Percentiles rank a stretch among this genome's conserved stretches.
Evolutionary conservation across 352 stramenopile species (phyloP).

Genomic region (Phytophthora crassamura): DNA sequence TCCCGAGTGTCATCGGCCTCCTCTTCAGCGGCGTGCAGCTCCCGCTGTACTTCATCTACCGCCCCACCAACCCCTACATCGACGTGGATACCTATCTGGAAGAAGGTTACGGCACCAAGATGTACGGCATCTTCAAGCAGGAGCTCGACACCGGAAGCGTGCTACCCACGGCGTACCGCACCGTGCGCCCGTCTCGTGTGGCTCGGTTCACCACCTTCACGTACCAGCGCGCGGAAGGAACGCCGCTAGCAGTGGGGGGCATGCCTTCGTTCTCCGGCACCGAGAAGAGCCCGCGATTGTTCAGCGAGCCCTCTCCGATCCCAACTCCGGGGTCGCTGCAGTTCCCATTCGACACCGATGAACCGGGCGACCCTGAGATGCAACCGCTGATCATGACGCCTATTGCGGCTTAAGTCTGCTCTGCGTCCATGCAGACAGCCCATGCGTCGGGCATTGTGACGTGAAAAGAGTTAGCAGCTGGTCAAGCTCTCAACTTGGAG

Average conservation of each 20-base stretch:
- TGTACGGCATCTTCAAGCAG: conserved; percentile 13
- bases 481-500: conserved; percentile 9
- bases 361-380: conserved; percentile 23
- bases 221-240: conserved; percentile 36
- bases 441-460: neutral
- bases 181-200: conserved; percentile 34
- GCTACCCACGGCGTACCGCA: conserved; percentile 25
- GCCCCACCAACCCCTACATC: conserved; percentile 17
- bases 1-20: conserved; percentile 52
- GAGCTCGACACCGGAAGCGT: conserved; percentile 6
- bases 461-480: conserved; percentile 8
- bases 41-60: conserved; percentile 65
- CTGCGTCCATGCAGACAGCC: neutral
- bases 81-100: conserved; percentile 28
- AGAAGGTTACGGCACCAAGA: conserved; percentile 31
- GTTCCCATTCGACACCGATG: conserved; percentile 19
- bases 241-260: conserved; percentile 15
- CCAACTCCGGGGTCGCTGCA: conserved; percentile 10
- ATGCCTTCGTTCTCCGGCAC: conserved; percentile 24
- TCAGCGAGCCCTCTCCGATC: conserved; percentile 18
- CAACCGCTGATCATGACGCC: conserved; percentile 35
- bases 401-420: conserved; percentile 16
- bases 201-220: conserved; percentile 27
- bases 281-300: conserved; percentile 23
- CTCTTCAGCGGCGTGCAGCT: conserved; percentile 52